phyloP scores from a whole-genome alignment of 129 eudicot genomes.

The Daucus carota region DH1_v3.0 NC_030381.2:30163001-30163500 shows the following conservation, averaged over 20 bases:
- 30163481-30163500: constrained; percentile 33
- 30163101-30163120: constrained; percentile 39
- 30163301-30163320: constrained; percentile 70
- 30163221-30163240: constrained; percentile 60
- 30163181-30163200: constrained; percentile 56
- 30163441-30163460: constrained; percentile 18
- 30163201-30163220: constrained; percentile 60
- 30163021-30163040: too few species aligned
- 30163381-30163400: constrained; percentile 25
- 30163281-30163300: constrained; percentile 39
- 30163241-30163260: constrained; percentile 70
- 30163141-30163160: constrained; percentile 44
- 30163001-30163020: too few species aligned
- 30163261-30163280: constrained; percentile 59
- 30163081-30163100: constrained; percentile 43
- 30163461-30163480: constrained; percentile 24
- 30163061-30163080: constrained; percentile 45
- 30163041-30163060: constrained; percentile 38
- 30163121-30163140: constrained; percentile 41
- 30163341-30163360: constrained; percentile 27
- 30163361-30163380: constrained; percentile 30
- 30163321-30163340: constrained; percentile 51
- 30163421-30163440: constrained; percentile 16
- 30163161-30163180: constrained; percentile 53
- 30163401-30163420: constrained; percentile 18